Evolutionary conservation across 352 stramenopile genomes (phyloP).

Genomic region (Peronospora farinosa): DNA sequence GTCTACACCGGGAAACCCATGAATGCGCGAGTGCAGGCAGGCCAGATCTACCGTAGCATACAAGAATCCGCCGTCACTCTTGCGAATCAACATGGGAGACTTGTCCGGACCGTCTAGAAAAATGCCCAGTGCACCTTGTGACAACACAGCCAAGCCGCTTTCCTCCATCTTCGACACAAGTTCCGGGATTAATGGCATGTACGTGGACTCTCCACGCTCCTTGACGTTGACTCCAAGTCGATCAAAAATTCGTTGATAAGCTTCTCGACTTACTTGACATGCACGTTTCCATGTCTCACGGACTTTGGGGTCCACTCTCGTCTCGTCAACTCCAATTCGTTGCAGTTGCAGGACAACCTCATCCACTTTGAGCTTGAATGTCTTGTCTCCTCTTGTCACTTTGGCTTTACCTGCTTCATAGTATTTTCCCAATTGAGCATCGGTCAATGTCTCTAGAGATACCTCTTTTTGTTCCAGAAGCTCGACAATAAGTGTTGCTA

Average conservation of each 20-base stretch:
- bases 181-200: slow-evolving; percentile 48
- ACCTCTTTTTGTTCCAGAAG: slow-evolving; percentile 45
- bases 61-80: slow-evolving; percentile 70
- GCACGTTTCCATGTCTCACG: slow-evolving; percentile 48
- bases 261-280: slow-evolving; percentile 65
- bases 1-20: slow-evolving; percentile 61
- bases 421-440: slow-evolving; percentile 52
- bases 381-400: not conserved
- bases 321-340: slow-evolving; percentile 28
- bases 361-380: slow-evolving; percentile 63
- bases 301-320: slow-evolving; percentile 35
- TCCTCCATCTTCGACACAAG: slow-evolving; percentile 44
- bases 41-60: slow-evolving; percentile 76
- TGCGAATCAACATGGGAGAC: slow-evolving; percentile 76
- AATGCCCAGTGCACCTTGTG: slow-evolving; percentile 59
- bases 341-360: slow-evolving; percentile 70
- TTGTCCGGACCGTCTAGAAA: slow-evolving; percentile 69
- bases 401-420: slow-evolving; percentile 64
- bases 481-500: slow-evolving; percentile 72
- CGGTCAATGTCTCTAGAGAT: slow-evolving; percentile 41
- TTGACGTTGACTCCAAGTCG: slow-evolving; percentile 55
- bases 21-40: slow-evolving; percentile 66
- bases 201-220: slow-evolving; percentile 75
- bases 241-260: slow-evolving; percentile 59
- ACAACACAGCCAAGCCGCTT: slow-evolving; percentile 43